Percentiles rank a stretch among this genome's conserved stretches.
These are phyloP conservation scores for Haplographium delicatum DNA, from an alignment of 495 filamentous ascomycete species.

Conservation along the genomic window DNA sequence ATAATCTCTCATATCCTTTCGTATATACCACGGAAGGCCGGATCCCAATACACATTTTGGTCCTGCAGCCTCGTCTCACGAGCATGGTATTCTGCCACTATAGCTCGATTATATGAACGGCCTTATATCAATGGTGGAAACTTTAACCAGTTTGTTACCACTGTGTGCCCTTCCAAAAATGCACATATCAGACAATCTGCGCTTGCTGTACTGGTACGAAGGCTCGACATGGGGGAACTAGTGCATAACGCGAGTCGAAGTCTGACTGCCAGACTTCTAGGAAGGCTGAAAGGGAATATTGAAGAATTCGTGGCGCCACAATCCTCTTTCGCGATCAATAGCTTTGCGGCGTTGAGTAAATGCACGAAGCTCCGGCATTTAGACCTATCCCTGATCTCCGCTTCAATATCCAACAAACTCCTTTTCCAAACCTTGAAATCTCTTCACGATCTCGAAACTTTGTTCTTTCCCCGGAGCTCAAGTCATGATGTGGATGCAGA, in stretches of 20 bases:
- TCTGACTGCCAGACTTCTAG: conserved; percentile 58
- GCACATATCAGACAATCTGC: conserved; percentile 48
- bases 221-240: conserved; percentile 52
- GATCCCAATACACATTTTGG: conserved; percentile 42
- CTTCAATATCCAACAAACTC: conserved; percentile 43
- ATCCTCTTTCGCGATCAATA: conserved; percentile 58
- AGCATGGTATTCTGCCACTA: conserved; percentile 58
- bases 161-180: conserved; percentile 57
- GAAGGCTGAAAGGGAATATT: conserved; percentile 50
- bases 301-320: conserved; percentile 62
- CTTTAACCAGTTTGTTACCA: conserved; percentile 54
- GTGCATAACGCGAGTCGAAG: conserved; percentile 64
- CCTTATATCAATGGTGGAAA: conserved; percentile 47
- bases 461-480: conserved; percentile 54
- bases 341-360: conserved; percentile 58
- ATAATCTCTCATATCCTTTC: conserved; percentile 44
- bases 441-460: conserved; percentile 40
- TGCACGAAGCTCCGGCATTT: conserved; percentile 49
- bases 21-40: conserved; percentile 21
- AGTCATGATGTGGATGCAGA: conserved; percentile 24
- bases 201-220: conserved; percentile 49
- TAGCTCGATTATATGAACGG: conserved; percentile 49
- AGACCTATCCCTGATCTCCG: conserved; percentile 55
- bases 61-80: conserved; percentile 53
- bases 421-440: conserved; percentile 49